Base-by-base conservation (phyloP, 208 protist species). In the Trypanosoma boissoni region DNA sequence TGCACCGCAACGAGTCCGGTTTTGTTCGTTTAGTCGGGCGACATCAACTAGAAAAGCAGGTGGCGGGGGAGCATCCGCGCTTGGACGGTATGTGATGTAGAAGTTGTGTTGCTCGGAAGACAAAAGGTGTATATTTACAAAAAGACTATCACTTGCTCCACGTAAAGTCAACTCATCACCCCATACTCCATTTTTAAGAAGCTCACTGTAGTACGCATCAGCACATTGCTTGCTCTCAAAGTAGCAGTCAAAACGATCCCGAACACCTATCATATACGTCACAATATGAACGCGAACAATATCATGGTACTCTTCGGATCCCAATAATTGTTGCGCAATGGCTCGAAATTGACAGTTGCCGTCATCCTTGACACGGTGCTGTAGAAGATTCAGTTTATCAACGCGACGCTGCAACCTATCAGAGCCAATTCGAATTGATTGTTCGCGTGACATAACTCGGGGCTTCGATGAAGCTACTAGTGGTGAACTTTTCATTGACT, bases 281-380 rank as follows among this genome's bases (percentile, higher is more conserved):
- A 92, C 80, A 23, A 95, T 58, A 57, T 91, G 82, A 31, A 61
- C 72, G 27, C 84, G 83, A 27, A 92, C 64, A 43, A 89, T 61
- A 45, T 94, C 83, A 59, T 93, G 84, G 68, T 86, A 90, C 31
- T 83, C 67, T 67, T 95, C 78, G 24, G 81, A 79, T 42, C 89
- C 82, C 18, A 91, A 73, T 26, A 96, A 64, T 54, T 96, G 89
- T n/a, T 92, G 80, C 2, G 86, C 71, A 62, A 96, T 76, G 53
- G 86, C 78, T 32, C 86, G 78, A 64, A 96, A 96, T 58, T 93
- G 87, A 54, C 89, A 96, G 65, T 96, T 96, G 37, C 89, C 89
- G 60, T 96, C 89, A 67, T 88, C 78, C 27, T 76, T 75, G 18
- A 94, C 74, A 45, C 63, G 72, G 54, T 80, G 67, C 20, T 80